These are phyloP conservation scores for Cyamopsis tetragonoloba DNA, from an alignment of 306 rosid genomes.

Conservation along the genomic window DNA sequence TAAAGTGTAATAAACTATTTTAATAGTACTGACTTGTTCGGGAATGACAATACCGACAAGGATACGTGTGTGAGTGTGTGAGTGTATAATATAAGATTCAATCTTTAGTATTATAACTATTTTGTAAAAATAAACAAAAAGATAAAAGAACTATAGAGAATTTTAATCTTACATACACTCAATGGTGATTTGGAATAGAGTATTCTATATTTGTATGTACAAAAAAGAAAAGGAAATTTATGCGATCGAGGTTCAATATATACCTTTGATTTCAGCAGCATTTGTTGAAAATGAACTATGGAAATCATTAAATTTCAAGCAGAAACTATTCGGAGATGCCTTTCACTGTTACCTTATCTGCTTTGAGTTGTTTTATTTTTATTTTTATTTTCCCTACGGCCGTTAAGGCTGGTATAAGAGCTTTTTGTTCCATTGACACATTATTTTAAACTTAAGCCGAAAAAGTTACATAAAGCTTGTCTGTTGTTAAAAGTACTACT, in stretches of 20 bases:
- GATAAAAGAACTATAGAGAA: no score
- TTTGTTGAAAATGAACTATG: conserved; percentile 13
- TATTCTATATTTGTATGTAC: not conserved
- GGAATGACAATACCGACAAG: no score
- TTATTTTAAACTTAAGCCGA: no score
- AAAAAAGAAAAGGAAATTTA: not conserved
- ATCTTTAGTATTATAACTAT: no score
- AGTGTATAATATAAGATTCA: no score
- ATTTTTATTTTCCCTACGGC: no score
- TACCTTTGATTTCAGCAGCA: conserved; percentile 18
- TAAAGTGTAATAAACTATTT: not conserved
- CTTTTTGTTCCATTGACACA: not conserved
- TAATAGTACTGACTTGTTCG: not conserved
- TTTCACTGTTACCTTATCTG: conserved; percentile 6
- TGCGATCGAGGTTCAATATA: not conserved
- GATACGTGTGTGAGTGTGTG: no score
- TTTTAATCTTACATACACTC: no score
- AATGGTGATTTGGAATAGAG: not conserved
- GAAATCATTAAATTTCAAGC: not conserved
- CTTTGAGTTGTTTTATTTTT: not conserved
- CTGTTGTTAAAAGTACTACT: no score
- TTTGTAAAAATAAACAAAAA: no score
- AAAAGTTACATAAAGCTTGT: no score
- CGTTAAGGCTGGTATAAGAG: not conserved
- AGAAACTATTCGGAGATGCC: not conserved